Evolutionary conservation across 495 filamentous ascomycete species (phyloP), one percentile per base, ranked within the genome.

Genomic region (Articulospora tetracladia): DNA sequence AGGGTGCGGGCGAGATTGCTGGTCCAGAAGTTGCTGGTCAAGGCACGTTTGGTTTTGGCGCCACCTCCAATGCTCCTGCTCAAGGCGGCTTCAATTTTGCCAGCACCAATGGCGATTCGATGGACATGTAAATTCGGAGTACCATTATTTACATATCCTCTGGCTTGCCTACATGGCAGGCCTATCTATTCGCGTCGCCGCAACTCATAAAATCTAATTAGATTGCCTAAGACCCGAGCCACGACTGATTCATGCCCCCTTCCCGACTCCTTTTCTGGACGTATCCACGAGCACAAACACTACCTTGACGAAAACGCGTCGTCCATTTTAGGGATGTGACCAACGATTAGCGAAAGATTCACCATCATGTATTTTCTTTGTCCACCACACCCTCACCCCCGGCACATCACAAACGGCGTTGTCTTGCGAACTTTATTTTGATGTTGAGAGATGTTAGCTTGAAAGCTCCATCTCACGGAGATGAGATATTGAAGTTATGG

Each of bases 91-190:
- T 98, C 84, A 97, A 87, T 81, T 83, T 98, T 69, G 90, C 90
- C 60, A 95, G 93, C 69, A 87, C 90, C 59, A 96, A 95, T 74
- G 93, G 81, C 54, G 94, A 97, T 73, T 90, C 89, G 28, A 99
- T 99, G 95, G 95, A 99, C 68, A 99, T 99, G 94, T 98, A 90
- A 86, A 62, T 30, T 61, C n/a, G 20, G 8, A 26, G 25, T 44
- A 19, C n/a, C 17, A 12, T 27, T 36, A 39, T 46, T 44, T 1
- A 4, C 13, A 41, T 34, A 27, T 47, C 53, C 41, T 51, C 48
- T 58, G 28, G 28, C 24, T 49, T 26, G 32, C 51, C 57, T 51
- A 8, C 17, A 23, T 30, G 28, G 46, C 57, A 61, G 46, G 26
- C 23, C 23, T 19, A 39, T 46, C 52, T 34, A 55, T 58, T 59